These are phyloP conservation scores for Aspergillus olivimuriae DNA, from an alignment of 495 filamentous ascomycete species.

Conservation along the genomic window DNA sequence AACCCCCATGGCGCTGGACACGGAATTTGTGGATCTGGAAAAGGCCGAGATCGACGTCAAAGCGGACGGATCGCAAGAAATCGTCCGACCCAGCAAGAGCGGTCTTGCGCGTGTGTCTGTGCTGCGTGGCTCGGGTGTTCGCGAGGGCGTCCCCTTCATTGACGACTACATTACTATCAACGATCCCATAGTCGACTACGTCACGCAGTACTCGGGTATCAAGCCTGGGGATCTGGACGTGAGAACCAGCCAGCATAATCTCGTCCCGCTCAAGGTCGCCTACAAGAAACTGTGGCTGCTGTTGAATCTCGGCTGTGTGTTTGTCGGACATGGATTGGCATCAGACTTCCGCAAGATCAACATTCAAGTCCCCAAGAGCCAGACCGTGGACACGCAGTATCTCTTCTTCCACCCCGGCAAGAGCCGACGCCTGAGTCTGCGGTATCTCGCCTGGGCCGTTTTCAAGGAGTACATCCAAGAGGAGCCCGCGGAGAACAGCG, in stretches of 20 bases:
- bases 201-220: constrained; percentile 90
- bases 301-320: constrained; percentile 86
- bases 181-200: constrained; percentile 90
- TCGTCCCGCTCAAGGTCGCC: constrained; percentile 81
- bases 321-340: constrained; percentile 86
- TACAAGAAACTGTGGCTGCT: constrained; percentile 99
- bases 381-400: constrained; percentile 89
- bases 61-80: constrained; percentile 79
- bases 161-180: constrained; percentile 93
- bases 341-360: constrained; percentile 98
- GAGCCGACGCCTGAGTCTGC: constrained; percentile 72
- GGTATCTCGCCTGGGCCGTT: constrained; percentile 81
- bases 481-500: constrained; percentile 45
- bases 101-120: constrained; percentile 87
- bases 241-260: constrained; percentile 62
- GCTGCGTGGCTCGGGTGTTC: constrained; percentile 65
- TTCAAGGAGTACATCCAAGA: constrained; percentile 89
- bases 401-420: constrained; percentile 65
- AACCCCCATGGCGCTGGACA: constrained; percentile 82
- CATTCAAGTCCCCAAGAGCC: constrained; percentile 85
- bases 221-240: constrained; percentile 76
- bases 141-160: constrained; percentile 81
- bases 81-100: constrained; percentile 75
- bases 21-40: constrained; percentile 88
- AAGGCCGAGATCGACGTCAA: constrained; percentile 90